Evolutionary conservation across 202 grass and related monocot genomes (phyloP).

Genomic region (Carex sylvatica): DNA sequence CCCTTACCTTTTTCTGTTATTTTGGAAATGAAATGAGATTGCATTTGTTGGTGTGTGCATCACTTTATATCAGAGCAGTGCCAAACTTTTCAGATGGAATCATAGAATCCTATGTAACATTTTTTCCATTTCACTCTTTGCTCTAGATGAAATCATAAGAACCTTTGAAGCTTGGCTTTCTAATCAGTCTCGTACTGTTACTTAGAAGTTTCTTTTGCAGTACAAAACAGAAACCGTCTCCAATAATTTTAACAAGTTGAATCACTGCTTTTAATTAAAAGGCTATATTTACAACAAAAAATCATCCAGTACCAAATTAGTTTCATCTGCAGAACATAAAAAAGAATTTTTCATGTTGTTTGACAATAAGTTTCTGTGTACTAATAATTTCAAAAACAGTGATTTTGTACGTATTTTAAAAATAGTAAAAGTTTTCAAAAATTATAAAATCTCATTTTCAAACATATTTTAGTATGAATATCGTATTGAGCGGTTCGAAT

Average conservation of each 20-base stretch:
- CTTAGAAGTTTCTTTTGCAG: conserved; percentile 19
- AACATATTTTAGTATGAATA: no score
- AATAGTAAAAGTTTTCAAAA: no score
- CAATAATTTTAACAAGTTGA: background rate
- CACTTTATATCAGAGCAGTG: conserved; percentile 28
- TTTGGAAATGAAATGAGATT: conserved; percentile 62
- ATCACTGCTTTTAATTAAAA: background rate
- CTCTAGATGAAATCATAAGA: conserved; percentile 5
- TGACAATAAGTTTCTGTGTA: no score
- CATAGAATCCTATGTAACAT: conserved; percentile 29
- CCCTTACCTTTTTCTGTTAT: conserved; percentile 28
- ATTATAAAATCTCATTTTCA: no score
- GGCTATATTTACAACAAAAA: background rate
- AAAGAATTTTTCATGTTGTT: no score
- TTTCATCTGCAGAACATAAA: no score
- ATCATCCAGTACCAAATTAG: no score
- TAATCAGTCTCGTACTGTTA: conserved; percentile 19
- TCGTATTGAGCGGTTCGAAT: no score
- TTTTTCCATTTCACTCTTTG: conserved; percentile 9
- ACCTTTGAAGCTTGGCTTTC: background rate
- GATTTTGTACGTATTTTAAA: no score
- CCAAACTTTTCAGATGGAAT: conserved; percentile 29
- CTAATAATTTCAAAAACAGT: no score
- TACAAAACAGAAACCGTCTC: background rate
- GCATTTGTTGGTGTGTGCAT: conserved; percentile 29